Conservation (phyloP, 2,329 filamentous ascomycete species). For the Zymoseptoria tritici region DNA sequence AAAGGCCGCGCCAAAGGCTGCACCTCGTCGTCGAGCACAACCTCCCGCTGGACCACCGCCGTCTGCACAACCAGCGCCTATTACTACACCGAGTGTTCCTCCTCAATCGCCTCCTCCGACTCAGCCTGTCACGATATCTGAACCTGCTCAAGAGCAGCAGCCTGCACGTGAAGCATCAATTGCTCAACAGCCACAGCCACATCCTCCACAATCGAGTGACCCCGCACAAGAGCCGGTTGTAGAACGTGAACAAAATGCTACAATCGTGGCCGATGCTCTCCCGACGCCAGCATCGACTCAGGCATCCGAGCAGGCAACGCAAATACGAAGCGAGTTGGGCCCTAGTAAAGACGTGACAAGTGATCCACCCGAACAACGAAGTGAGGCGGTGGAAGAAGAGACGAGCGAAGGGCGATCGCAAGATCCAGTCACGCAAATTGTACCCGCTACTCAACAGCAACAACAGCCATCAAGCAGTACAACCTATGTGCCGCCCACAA, state of each 20-base stretch:
- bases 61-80: conserved; percentile 6
- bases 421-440: neutral
- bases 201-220: conserved; percentile 10
- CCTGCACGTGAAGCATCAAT: neutral
- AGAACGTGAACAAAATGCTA: neutral
- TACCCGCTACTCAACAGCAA: neutral
- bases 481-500: neutral
- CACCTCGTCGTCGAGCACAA: conserved; percentile 32
- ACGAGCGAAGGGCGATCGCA: neutral
- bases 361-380: neutral
- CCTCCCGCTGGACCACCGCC: conserved; percentile 9
- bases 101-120: conserved; percentile 14
- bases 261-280: neutral
- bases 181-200: conserved; percentile 10
- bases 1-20: conserved; percentile 42
- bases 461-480: neutral
- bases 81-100: conserved; percentile 3
- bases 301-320: neutral
- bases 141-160: neutral
- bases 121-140: conserved; percentile 4
- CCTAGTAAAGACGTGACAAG: neutral
- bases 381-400: neutral
- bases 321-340: neutral
- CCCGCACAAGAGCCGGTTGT: conserved; percentile 2
- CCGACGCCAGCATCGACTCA: neutral